phyloP scores from a whole-genome alignment of 2,329 filamentous ascomycete genomes.

The Chaetomiaceae sp. region DNA sequence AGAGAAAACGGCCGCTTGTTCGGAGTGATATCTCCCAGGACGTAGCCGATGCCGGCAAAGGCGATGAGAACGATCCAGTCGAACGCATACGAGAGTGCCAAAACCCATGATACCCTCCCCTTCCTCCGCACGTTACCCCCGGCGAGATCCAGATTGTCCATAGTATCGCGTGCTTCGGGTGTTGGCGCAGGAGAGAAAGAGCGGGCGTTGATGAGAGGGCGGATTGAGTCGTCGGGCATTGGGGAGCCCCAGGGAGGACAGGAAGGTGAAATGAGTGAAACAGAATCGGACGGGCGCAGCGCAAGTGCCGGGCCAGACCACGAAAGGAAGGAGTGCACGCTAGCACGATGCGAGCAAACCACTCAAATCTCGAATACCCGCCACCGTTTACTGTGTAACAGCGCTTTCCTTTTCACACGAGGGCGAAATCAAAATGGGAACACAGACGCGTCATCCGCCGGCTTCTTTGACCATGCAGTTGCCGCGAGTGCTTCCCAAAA shows the following conservation, averaged over 20 bases:
- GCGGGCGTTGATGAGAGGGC: slow-evolving; percentile 24
- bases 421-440: not conserved
- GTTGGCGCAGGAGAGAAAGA: slow-evolving; percentile 21
- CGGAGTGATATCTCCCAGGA: slow-evolving; percentile 56
- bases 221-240: slow-evolving; percentile 29
- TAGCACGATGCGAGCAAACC: not conserved
- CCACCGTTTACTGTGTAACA: not conserved
- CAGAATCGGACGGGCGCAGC: not conserved
- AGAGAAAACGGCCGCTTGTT: slow-evolving; percentile 69
- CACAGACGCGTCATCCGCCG: slow-evolving; percentile 4
- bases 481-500: not conserved
- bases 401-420: not conserved
- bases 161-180: slow-evolving; percentile 16
- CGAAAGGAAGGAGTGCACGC: slow-evolving; percentile 12
- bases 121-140: slow-evolving; percentile 20
- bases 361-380: not conserved
- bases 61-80: slow-evolving; percentile 68
- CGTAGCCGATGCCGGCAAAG: slow-evolving; percentile 55
- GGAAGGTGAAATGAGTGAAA: slow-evolving; percentile 3
- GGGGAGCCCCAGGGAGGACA: slow-evolving; percentile 15
- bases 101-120: slow-evolving; percentile 30
- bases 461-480: not conserved
- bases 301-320: slow-evolving; percentile 3
- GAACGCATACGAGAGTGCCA: slow-evolving; percentile 63
- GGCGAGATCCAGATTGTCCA: slow-evolving; percentile 21